Percentiles rank a stretch among this genome's conserved stretches.
Evolutionary conservation across 257 asterid species (phyloP).

Genomic region (Lithospermum erythrorhizon): DNA sequence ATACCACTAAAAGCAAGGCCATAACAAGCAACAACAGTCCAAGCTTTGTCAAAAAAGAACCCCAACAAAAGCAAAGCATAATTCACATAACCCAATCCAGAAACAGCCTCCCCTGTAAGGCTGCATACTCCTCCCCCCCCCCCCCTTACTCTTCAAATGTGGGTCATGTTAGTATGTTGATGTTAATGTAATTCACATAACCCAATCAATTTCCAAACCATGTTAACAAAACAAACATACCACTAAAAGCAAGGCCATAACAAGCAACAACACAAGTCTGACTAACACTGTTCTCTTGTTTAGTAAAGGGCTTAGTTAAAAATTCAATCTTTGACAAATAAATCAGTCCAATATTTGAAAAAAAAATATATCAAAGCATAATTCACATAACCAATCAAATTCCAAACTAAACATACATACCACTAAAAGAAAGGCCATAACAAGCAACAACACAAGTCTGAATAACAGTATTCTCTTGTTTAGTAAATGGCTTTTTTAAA

Average conservation of each 20-base stretch:
- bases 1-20: conserved; percentile 92
- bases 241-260: conserved; percentile 90
- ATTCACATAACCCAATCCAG: too few species aligned
- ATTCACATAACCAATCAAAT: too few species aligned
- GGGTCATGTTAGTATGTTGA: too few species aligned
- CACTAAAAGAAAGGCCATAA: conserved; percentile 89
- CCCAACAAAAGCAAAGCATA: too few species aligned
- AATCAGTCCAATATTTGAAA: too few species aligned
- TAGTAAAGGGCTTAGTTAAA: conserved; percentile 52
- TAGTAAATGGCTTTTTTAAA: conserved; percentile 52
- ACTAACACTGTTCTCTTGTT: conserved; percentile 85
- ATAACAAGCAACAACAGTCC: conserved; percentile 95
- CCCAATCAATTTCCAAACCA: background rate
- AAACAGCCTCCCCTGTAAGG: too few species aligned
- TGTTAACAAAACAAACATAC: conserved; percentile 17
- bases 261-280: conserved; percentile 97
- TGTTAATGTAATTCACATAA: too few species aligned
- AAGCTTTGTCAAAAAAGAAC: conserved; percentile 74
- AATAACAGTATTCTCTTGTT: conserved; percentile 88
- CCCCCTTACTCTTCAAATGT: too few species aligned
- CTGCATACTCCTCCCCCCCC: too few species aligned
- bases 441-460: conserved; percentile 98
- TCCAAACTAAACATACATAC: conserved; percentile 18
- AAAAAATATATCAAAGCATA: too few species aligned
- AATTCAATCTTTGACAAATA: conserved; percentile 48